A percentile compares a stretch with the other conserved stretches of the same genome.
These are phyloP conservation scores for Talaromyces thailandensis DNA, from an alignment of 495 filamentous ascomycete species.

Conservation along the genomic window DNA sequence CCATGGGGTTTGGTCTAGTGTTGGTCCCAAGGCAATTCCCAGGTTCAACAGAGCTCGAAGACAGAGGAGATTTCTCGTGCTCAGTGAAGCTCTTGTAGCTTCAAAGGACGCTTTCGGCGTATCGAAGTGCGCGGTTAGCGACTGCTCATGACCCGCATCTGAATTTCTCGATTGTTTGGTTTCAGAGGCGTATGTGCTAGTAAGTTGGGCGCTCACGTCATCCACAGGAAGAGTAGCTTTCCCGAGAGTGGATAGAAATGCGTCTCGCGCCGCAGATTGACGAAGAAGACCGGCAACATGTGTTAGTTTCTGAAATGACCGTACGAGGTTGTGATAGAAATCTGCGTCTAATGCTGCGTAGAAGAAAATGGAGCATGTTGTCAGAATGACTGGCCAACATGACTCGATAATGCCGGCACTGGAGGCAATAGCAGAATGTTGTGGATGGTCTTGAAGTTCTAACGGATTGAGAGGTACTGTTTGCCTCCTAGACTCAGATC, in stretches of 20 bases:
- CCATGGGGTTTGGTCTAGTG: constrained; percentile 70
- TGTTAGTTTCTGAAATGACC: constrained; percentile 89
- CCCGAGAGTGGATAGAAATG: constrained; percentile 85
- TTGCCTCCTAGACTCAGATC: constrained; percentile 44
- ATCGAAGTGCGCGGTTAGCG: constrained; percentile 14
- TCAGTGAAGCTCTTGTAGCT: constrained; percentile 45
- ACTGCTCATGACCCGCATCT: constrained; percentile 18
- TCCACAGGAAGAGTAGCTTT: constrained; percentile 85
- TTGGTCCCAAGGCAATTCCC: constrained; percentile 88
- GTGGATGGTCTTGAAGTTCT: constrained; percentile 57
- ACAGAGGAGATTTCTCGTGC: constrained; percentile 82
- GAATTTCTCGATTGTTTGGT: constrained; percentile 24
- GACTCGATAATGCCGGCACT: constrained; percentile 76
- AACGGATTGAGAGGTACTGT: constrained; percentile 74
- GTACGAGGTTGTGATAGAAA: constrained; percentile 86
- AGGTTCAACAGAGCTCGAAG: constrained; percentile 84
- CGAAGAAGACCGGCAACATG: constrained; percentile 87
- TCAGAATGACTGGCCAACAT: constrained; percentile 93
- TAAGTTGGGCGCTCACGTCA: constrained; percentile 36
- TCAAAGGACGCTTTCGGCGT: constrained; percentile 16
- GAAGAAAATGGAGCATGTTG: constrained; percentile 88
- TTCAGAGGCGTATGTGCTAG: constrained; percentile 23
- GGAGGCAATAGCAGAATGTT: constrained; percentile 58
- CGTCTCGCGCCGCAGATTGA: constrained; percentile 79
- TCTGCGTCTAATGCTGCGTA: constrained; percentile 89